Base-by-base conservation (phyloP, 2,329 filamentous ascomycete genomes). In the Ceratocystis smalleyi region DNA sequence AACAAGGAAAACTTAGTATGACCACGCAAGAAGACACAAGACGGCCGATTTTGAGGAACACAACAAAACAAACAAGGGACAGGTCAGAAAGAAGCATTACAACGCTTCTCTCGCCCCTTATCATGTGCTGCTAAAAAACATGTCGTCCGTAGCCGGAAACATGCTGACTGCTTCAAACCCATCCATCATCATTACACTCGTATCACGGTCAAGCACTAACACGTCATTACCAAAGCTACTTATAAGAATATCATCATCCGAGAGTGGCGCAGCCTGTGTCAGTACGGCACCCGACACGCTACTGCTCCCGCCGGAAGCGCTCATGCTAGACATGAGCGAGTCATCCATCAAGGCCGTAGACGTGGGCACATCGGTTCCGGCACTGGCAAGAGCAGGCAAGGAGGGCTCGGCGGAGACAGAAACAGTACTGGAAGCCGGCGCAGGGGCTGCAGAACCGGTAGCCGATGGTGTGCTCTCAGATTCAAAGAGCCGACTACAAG, bases 371-470 rank as follows among this genome's bases (percentile, higher is more conserved):
- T 79, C 78, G 1, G 86, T 86, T 2, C 82, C 75, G 0, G 85
- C 85, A 0, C 72, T 79, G 0, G 0, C 81, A 82, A 2, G 80
- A 81, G 70, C 83, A 80, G 3, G 79, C 81, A 64, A 82, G 68
- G 32, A 80, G 68, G 70, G 79, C 76, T n/a, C 24, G 19, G 24
- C 49, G 35, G 64, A 27, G 7, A 24, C 54, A n/a, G 51, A 4
- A 27, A 7, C 54, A 30, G 22, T 8, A 6, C 27, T n/a, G 15
- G 15, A 6, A 2, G 51, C 5, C 5, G 22, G 3, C 72, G 70
- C 15, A 32, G 47, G 64, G 27, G 47, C 45, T 1, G 47, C 43
- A 24, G 47, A 40, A 5, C 61, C 51, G 35, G 30, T 62, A 19
- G 43, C 45, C 12, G 67, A 62, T 49, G 64, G 75, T 49, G 75